Percentiles rank a stretch among this genome's conserved stretches.
phyloP scores from a whole-genome alignment of 495 filamentous ascomycete species.

The Hypomontagnella submonticulosa region DNA sequence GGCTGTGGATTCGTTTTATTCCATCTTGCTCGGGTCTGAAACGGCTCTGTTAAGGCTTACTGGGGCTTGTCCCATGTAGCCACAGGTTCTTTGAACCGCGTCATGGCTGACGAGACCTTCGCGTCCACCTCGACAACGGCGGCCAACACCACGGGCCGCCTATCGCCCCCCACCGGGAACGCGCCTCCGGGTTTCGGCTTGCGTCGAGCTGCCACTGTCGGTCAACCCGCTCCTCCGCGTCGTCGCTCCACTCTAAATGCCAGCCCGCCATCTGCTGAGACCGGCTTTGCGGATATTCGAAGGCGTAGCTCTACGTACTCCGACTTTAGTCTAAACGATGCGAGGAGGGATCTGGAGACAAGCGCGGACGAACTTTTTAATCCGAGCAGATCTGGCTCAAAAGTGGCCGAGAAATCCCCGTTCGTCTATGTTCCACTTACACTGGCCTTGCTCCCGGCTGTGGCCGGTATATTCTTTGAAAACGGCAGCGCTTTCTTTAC shows the following conservation, averaged over 20 bases:
- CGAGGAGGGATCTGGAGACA: conserved; percentile 70
- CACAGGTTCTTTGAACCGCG: conserved; percentile 15
- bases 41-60: background rate
- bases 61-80: conserved; percentile 34
- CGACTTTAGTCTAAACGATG: conserved; percentile 73
- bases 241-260: conserved; percentile 29
- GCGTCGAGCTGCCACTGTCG: conserved; percentile 52
- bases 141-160: conserved; percentile 31
- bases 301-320: conserved; percentile 82
- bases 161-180: conserved; percentile 25
- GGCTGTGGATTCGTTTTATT: conserved; percentile 20
- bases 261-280: conserved; percentile 36
- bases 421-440: conserved; percentile 84
- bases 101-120: conserved; percentile 44
- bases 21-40: background rate
- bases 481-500: conserved; percentile 86
- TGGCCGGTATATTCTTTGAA: conserved; percentile 85
- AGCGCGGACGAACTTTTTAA: conserved; percentile 80
- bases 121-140: conserved; percentile 37
- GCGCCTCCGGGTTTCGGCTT: conserved; percentile 42
- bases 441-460: conserved; percentile 84
- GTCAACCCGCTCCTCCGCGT: conserved; percentile 43
- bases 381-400: conserved; percentile 60
- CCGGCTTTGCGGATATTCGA: conserved; percentile 48
- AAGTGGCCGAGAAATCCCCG: conserved; percentile 41